A percentile compares a stretch with the other conserved stretches of the same genome.
Evolutionary conservation across 352 stramenopile genomes (phyloP).

Genomic region (Pythium dissimile): DNA sequence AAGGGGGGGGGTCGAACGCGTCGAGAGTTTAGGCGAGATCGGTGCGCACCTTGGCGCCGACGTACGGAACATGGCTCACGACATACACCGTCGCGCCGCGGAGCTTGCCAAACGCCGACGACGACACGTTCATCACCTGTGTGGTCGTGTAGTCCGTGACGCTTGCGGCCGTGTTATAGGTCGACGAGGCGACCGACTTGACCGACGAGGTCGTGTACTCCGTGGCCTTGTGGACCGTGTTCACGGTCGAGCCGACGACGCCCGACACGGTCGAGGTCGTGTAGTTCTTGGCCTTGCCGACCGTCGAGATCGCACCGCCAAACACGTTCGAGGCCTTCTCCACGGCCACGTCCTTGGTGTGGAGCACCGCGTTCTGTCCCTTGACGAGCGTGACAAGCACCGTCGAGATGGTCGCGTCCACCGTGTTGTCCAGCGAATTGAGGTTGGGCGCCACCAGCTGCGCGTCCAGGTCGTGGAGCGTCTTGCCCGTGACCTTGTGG

Average conservation of each 20-base stretch:
- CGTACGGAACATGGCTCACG: constrained; percentile 54
- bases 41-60: constrained; percentile 59
- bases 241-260: constrained; percentile 38
- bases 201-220: constrained; percentile 39
- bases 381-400: constrained; percentile 51
- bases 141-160: constrained; percentile 39
- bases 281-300: constrained; percentile 33
- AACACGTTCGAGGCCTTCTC: constrained; percentile 28
- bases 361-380: constrained; percentile 57
- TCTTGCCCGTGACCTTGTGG: constrained; percentile 56
- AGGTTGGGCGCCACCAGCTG: constrained; percentile 46
- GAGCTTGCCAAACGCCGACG: constrained; percentile 55
- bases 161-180: constrained; percentile 14
- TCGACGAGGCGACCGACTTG: constrained; percentile 21
- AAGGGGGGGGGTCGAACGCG: neutral
- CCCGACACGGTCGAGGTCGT: constrained; percentile 35
- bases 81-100: constrained; percentile 48
- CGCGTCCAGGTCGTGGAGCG: constrained; percentile 52
- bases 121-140: constrained; percentile 64
- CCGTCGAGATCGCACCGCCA: constrained; percentile 9
- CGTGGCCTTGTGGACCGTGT: constrained; percentile 47
- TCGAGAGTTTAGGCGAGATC: constrained; percentile 19
- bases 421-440: constrained; percentile 56
- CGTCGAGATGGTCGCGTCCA: constrained; percentile 52
- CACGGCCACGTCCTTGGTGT: constrained; percentile 66